phyloP scores from a whole-genome alignment of 2,329 filamentous ascomycete genomes.

The Daldinia sp. region DNA sequence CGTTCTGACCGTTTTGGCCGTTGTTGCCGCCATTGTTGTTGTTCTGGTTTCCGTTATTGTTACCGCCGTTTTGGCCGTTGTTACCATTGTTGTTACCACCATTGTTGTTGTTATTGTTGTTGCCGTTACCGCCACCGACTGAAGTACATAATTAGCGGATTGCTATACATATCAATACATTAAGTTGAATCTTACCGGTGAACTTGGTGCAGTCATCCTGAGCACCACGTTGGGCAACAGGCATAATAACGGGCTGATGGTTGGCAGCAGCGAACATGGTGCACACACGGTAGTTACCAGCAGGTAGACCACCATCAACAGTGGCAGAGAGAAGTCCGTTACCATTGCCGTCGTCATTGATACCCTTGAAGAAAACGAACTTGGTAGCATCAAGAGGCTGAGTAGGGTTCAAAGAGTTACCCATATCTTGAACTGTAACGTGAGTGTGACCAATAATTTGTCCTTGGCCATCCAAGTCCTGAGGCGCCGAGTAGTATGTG shows the following conservation, averaged over 20 bases:
- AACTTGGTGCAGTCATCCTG: conserved; percentile 72
- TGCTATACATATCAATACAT: not conserved
- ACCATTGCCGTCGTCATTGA: conserved; percentile 68
- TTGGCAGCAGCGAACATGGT: conserved; percentile 70
- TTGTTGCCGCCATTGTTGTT: conserved; percentile 33
- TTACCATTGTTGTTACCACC: conserved; percentile 29
- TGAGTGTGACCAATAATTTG: conserved; percentile 67
- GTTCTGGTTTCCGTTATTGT: conserved; percentile 37
- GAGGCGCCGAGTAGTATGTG: conserved; percentile 69
- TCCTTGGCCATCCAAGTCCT: conserved; percentile 58
- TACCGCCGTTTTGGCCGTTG: conserved; percentile 32
- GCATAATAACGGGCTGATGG: conserved; percentile 73
- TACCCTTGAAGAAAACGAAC: conserved; percentile 73
- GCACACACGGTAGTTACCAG: conserved; percentile 71
- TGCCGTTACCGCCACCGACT: conserved; percentile 29
- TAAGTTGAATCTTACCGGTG: conserved; percentile 51
- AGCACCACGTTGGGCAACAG: conserved; percentile 71
- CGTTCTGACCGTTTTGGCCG: conserved; percentile 29
- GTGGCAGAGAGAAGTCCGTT: conserved; percentile 61
- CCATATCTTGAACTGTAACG: conserved; percentile 65
- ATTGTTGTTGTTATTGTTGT: conserved; percentile 38
- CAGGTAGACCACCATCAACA: conserved; percentile 66
- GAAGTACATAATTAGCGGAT: conserved; percentile 10
- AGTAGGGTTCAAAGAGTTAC: conserved; percentile 58
- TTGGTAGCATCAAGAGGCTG: conserved; percentile 60